Conservation (phyloP, 305 asterid genomes). For the Solanum chacoense region DNA sequence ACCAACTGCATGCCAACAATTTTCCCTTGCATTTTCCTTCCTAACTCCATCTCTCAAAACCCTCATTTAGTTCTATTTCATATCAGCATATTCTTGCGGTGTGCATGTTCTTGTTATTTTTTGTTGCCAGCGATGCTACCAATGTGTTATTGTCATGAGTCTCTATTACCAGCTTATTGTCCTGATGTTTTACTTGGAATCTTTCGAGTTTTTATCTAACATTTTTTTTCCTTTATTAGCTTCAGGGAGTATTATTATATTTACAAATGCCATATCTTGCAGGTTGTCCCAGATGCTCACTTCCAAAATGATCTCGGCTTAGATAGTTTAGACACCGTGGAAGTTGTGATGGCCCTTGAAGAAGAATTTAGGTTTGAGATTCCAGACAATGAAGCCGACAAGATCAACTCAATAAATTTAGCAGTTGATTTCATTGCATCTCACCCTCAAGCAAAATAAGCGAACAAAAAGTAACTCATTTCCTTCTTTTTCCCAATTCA, state of each 20-base stretch:
- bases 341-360: slow-evolving; percentile 27
- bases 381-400: slow-evolving; percentile 36
- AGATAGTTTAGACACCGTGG: slow-evolving; percentile 30
- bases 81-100: background rate
- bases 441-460: slow-evolving; percentile 28
- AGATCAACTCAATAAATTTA: slow-evolving; percentile 20
- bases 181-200: background rate
- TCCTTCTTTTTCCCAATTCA: background rate
- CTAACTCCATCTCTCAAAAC: background rate
- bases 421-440: slow-evolving; percentile 30
- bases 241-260: background rate
- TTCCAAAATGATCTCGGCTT: slow-evolving; percentile 37
- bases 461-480: background rate
- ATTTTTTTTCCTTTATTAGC: background rate
- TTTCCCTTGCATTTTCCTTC: background rate
- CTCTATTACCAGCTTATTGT: background rate
- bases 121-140: background rate
- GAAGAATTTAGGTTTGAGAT: slow-evolving; percentile 32
- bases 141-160: background rate
- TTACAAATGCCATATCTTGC: background rate
- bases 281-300: slow-evolving; percentile 31
- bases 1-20: background rate
- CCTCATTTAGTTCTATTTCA: background rate
- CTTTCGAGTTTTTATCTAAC: background rate
- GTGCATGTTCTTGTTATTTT: background rate